phyloP scores from a whole-genome alignment of 2,329 filamentous ascomycete genomes.

The Colletotrichum tropicale region DNA sequence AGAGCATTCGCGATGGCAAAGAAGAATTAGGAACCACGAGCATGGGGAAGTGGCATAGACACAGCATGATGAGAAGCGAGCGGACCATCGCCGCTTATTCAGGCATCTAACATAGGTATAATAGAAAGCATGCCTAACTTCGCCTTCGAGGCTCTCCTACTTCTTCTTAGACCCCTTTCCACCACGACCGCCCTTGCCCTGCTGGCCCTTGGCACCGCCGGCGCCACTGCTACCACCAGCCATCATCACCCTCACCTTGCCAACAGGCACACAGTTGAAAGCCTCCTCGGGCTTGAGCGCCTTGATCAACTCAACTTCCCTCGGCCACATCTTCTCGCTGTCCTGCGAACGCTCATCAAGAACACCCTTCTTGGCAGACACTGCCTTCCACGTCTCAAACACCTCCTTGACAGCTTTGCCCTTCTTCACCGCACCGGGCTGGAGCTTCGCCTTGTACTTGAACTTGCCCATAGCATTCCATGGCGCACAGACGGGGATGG shows the following conservation, averaged over 20 bases:
- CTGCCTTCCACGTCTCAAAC: slow-evolving; percentile 78
- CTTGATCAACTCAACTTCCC: slow-evolving; percentile 85
- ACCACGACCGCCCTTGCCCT: slow-evolving; percentile 34
- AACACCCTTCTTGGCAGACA: slow-evolving; percentile 60
- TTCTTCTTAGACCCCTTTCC: slow-evolving; percentile 50
- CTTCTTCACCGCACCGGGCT: slow-evolving; percentile 89
- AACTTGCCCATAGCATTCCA: slow-evolving; percentile 69
- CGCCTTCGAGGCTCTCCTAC: background rate
- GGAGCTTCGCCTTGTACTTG: slow-evolving; percentile 95
- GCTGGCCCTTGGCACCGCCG: slow-evolving; percentile 39
- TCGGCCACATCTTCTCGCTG: slow-evolving; percentile 80
- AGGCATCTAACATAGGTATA: background rate
- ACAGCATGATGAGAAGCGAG: background rate
- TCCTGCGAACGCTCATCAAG: slow-evolving; percentile 66
- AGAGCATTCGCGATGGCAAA: slow-evolving; percentile 10
- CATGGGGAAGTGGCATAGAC: background rate
- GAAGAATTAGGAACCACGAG: background rate
- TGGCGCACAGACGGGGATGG: slow-evolving; percentile 67
- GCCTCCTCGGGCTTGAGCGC: slow-evolving; percentile 82
- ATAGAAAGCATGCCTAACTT: background rate
- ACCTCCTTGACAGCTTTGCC: slow-evolving; percentile 94
- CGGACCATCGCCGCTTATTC: background rate
- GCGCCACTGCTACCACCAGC: slow-evolving; percentile 56
- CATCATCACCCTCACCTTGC: slow-evolving; percentile 81
- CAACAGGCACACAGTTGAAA: slow-evolving; percentile 79